phyloP scores from a whole-genome alignment of 148 eudicot genomes.

The Fagopyrum esculentum region DNA sequence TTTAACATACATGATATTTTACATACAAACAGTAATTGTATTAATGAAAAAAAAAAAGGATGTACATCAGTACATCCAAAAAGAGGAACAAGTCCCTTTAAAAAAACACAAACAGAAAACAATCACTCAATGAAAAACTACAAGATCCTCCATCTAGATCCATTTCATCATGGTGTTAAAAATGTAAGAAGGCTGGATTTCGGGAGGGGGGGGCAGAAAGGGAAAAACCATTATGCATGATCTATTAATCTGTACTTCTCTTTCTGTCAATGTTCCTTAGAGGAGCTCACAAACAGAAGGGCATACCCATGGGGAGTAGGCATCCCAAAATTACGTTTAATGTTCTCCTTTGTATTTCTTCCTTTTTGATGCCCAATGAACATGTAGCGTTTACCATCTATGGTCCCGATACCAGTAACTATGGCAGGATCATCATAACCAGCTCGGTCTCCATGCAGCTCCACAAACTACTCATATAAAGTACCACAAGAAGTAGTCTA shows the following conservation, averaged over 20 bases:
- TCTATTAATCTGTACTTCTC: neutral
- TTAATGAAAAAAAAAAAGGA: neutral
- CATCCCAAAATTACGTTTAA: slow-evolving; percentile 83
- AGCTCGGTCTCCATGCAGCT: slow-evolving; percentile 88
- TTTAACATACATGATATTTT: no score
- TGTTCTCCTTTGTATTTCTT: slow-evolving; percentile 79
- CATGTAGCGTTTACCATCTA: slow-evolving; percentile 75
- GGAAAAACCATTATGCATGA: neutral
- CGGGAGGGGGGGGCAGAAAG: neutral
- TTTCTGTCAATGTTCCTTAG: neutral
- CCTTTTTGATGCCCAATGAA: slow-evolving; percentile 90
- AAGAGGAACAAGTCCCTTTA: neutral
- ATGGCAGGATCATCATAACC: slow-evolving; percentile 94
- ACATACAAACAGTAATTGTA: no score
- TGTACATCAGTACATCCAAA: neutral
- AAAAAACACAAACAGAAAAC: neutral
- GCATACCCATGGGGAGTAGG: slow-evolving; percentile 94
- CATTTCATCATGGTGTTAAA: neutral
- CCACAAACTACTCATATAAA: slow-evolving; percentile 56
- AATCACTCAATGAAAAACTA: neutral
- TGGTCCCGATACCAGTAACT: slow-evolving; percentile 77
- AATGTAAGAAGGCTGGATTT: neutral
- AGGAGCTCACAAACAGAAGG: slow-evolving; percentile 9
- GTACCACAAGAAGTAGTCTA: slow-evolving; percentile 1
- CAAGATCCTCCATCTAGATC: neutral